Evolutionary conservation across 2,329 filamentous ascomycete genomes (phyloP), one percentile per base, ranked within the genome.

Genomic region (Zymoseptoria passerinii): DNA sequence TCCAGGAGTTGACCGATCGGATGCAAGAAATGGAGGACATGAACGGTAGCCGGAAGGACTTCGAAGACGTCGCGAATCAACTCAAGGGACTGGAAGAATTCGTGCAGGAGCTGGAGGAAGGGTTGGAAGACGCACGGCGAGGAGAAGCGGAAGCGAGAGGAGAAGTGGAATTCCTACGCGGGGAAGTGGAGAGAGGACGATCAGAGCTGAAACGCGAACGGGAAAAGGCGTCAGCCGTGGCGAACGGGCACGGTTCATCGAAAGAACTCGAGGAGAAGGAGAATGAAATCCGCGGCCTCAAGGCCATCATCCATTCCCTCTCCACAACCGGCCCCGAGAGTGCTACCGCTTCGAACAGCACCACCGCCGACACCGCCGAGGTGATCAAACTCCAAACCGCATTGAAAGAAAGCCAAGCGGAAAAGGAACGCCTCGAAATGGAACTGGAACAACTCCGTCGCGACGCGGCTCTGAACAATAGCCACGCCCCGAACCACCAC

Each of bases 271-370:
- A 95, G 71, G 89, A 95, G 70, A 94, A 95, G 71, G 92, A 99
- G 68, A 94, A 99, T 67, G 94, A 99, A 77, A 97, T 99, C 69
- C 84, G 92, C 62, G 94, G 94, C 52, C 81, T 99, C 64, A 99
- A 97, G 75, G 92, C 94, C 50, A 97, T 99, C 70, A 97, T 99
- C 61, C 92, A 97, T 75, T 96, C 90, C 18, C 80, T 99, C 44
- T 96, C 91, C 72, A 83, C n/a, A n/a, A n/a, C 90, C 61, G 90
- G 90, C 65, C 83, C 86, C 1, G 56, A 69, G 40, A 23, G 23
- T 4, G 23, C n/a, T n/a, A n/a, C 23, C 23, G 23, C 23, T 2
- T 3, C 2, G 23, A 23, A 62, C 69, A 68, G 48, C 71, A n/a
- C 50, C 10, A 48, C 52, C 20, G 61, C 62, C 64, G 51, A 67